Base-by-base conservation (phyloP, 1,284 basidiomycete species). In the Porodaedalea pini region DNA sequence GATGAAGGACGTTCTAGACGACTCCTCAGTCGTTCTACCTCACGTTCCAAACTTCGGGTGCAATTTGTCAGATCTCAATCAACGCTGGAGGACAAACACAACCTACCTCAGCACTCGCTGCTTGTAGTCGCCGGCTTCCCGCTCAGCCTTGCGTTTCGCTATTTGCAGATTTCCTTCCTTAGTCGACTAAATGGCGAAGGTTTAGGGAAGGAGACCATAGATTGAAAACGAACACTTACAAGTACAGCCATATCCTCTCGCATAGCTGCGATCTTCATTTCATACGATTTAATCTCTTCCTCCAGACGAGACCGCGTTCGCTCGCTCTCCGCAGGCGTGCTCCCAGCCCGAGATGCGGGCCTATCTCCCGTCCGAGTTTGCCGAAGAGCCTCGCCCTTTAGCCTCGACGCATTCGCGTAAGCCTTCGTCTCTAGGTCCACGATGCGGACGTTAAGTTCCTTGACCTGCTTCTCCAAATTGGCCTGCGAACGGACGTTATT, bases 371-470 rank as follows among this genome's bases (percentile, higher is more conserved):
- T 76, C 21, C 76, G 78, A 51, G 75, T 72, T n/a, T 73, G 65
- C 19, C 79, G 75, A 1, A 74, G 73, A 44, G 71, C 77, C 27
- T 77, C 78, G 53, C 71, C 76, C 70, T 76, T 82, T 54, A 80
- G 75, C 51, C 85, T 78, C n/a, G 88, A 83, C 15, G 81, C 80
- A 59, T 69, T 82, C 6, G 83, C 70, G 63, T 89, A 85, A 0
- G 89, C 85, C 65, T 79, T 86, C 0, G 89, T 90, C 68, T 92
- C 91, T 10, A 92, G 75, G 65, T 92, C 90, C 6, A 90, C 85
- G 58, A 92, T 82, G 31, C 84, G 85, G 36, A 90, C 78, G 58
- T 91, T 90, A 32, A 92, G 73, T 50, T 92, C 88, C 67, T 92
- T 92, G 65, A 88, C 78, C 69, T 91, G 86, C 66, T 90, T 91